Conservation (phyloP, 2,329 filamentous ascomycete genomes). For the Paraphoma sp. region DNA sequence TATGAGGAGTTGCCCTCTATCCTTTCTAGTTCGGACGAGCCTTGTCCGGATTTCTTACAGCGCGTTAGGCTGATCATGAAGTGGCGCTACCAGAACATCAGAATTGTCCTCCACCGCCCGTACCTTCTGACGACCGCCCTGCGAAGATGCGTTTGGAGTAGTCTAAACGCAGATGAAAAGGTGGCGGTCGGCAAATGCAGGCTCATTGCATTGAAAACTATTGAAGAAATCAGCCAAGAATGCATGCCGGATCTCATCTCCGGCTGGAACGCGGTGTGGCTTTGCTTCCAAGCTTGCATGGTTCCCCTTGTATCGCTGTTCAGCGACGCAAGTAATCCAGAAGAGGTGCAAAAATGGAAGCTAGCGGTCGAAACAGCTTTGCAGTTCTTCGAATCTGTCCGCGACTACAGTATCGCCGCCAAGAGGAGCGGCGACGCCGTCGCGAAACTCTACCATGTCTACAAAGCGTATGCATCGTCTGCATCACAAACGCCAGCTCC, state of each 20-base stretch:
- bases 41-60: slow-evolving; percentile 73
- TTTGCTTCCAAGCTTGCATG: slow-evolving; percentile 81
- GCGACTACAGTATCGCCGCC: slow-evolving; percentile 53
- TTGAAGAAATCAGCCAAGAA: slow-evolving; percentile 73
- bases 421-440: slow-evolving; percentile 53
- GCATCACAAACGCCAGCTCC: slow-evolving; percentile 15
- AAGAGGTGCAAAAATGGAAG: slow-evolving; percentile 51
- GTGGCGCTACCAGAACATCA: slow-evolving; percentile 81
- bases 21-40: slow-evolving; percentile 57
- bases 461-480: slow-evolving; percentile 37
- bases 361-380: slow-evolving; percentile 51
- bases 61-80: slow-evolving; percentile 78
- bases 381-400: slow-evolving; percentile 52
- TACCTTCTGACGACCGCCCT: slow-evolving; percentile 70
- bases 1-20: slow-evolving; percentile 69
- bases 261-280: slow-evolving; percentile 83
- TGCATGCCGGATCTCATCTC: slow-evolving; percentile 77
- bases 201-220: slow-evolving; percentile 71
- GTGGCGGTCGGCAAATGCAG: slow-evolving; percentile 73
- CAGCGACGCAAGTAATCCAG: slow-evolving; percentile 61
- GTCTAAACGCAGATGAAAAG: slow-evolving; percentile 67
- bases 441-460: slow-evolving; percentile 50
- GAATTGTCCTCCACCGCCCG: slow-evolving; percentile 77
- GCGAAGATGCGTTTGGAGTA: slow-evolving; percentile 59
- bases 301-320: slow-evolving; percentile 78